A percentile compares a stretch with the other conserved stretches of the same genome.
These are phyloP conservation scores for Chalciporus piperatus DNA, from an alignment of 768 basidiomycete genomes.

Conservation along the genomic window DNA sequence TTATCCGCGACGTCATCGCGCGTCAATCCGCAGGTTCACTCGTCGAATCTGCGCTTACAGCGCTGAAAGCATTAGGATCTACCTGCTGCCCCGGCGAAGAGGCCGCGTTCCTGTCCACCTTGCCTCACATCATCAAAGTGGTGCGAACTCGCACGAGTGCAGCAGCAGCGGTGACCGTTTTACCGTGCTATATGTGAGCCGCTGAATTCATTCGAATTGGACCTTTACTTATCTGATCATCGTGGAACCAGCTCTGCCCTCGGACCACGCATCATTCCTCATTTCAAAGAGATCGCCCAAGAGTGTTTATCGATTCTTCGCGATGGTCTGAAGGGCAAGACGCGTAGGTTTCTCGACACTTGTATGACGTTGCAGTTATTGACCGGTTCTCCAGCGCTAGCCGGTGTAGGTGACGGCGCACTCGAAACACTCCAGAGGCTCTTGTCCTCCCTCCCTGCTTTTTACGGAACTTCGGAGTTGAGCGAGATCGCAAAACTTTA, in stretches of 20 bases:
- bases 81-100: conserved; percentile 70
- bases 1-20: conserved; percentile 49
- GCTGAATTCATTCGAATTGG: background rate
- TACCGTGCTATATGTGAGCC: conserved; percentile 63
- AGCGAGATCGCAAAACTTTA: conserved; percentile 54
- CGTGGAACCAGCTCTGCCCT: conserved; percentile 55
- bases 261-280: conserved; percentile 86
- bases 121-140: conserved; percentile 57
- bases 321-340: conserved; percentile 33
- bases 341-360: conserved; percentile 28
- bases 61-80: conserved; percentile 56
- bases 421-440: conserved; percentile 62
- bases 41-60: conserved; percentile 50
- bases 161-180: conserved; percentile 46
- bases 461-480: conserved; percentile 69
- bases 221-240: conserved; percentile 2
- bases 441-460: conserved; percentile 73
- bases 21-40: conserved; percentile 39
- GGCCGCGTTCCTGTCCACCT: conserved; percentile 48
- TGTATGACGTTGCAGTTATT: background rate
- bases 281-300: conserved; percentile 68
- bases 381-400: conserved; percentile 26
- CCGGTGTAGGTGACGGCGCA: conserved; percentile 31
- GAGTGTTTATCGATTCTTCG: conserved; percentile 51
- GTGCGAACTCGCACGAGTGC: conserved; percentile 41